Conservation (phyloP, 2,329 filamentous ascomycete genomes). For the Epichloe sp. region DNA sequence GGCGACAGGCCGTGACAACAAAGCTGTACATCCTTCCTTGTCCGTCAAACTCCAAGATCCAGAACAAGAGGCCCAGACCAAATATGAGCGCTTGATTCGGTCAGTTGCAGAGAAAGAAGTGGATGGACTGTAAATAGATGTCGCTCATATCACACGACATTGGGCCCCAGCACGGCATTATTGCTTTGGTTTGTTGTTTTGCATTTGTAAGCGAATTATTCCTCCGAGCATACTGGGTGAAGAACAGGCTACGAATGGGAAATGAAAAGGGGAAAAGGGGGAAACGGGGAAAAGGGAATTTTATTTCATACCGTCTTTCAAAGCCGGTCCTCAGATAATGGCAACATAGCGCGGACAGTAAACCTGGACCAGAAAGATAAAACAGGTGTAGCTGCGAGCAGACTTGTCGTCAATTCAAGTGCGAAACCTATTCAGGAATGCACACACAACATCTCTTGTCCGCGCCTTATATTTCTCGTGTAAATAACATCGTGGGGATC, state of each 20-base stretch:
- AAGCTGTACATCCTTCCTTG: constrained; percentile 5
- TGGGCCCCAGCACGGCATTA: no score
- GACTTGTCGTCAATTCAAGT: not conserved
- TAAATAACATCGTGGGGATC: no score
- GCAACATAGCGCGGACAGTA: not conserved
- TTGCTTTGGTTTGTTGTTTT: not conserved
- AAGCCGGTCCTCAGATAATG: not conserved
- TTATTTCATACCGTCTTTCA: no score
- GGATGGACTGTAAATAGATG: constrained; percentile 9
- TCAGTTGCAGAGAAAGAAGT: constrained; percentile 23
- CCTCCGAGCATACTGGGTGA: not conserved
- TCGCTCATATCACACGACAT: no score
- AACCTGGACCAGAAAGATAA: not conserved
- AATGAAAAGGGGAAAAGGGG: no score
- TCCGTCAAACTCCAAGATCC: constrained; percentile 18
- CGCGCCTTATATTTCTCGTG: no score
- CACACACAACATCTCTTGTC: not conserved
- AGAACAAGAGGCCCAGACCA: constrained; percentile 22
- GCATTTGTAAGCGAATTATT: not conserved
- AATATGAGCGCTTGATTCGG: constrained; percentile 24
- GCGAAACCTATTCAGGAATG: not conserved
- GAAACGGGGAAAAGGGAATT: no score
- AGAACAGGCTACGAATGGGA: not conserved
- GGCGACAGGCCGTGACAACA: constrained; percentile 12
- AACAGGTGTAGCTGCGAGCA: not conserved